Evolutionary conservation across 768 basidiomycete species (phyloP), one percentile per base, ranked within the genome.

Genomic region (Xerocomus spinulosus): DNA sequence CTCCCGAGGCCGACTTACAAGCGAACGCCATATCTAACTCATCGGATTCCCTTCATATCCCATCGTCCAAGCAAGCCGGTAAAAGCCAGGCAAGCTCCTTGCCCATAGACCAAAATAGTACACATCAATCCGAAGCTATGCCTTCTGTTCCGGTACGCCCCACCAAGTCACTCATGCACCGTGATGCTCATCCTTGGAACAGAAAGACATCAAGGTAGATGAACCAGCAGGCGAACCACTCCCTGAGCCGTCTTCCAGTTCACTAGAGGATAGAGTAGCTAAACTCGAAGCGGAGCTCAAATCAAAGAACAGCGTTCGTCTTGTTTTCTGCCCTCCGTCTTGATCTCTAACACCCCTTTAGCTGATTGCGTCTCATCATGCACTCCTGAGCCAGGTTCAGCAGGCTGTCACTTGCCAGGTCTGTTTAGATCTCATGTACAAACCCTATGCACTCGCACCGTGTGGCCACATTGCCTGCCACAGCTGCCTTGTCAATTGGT

Each of bases 381-480:
- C 68, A 9, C 68, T 81, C 20, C 55, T 86, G n/a, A 61, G 62
- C 4, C 71, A 79, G 47, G 55, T 87, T 35, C 79, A 81, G 9
- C 80, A 84, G 51, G 75, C 82, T 0, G 63, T 87, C 21, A 85
- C 80, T 12, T 91, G 88, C 51, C 85, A 89, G 62, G 83, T 91
- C 51, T 91, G 88, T 59, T 71, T 89, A 23, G 86, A 88, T 55
- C 69, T 86, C 20, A 72, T 91, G 62, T 73, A 84, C 62, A 79
- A 77, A 53, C 87, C 88, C 0, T 90, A 79, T 53, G 81, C 85
- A 0, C 78, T 88, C 17, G 75, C 83, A 0, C 86, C 87, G 1
- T 90, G 87, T 49, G 87, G 87, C 5, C 86, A 88, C 52, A 70
- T 85, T 40, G 79, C 79, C 3, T 90, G 87, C 56, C 77, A 88